phyloP scores from a whole-genome alignment of 2,329 filamentous ascomycete species.

The Claviceps digitariae region DNA sequence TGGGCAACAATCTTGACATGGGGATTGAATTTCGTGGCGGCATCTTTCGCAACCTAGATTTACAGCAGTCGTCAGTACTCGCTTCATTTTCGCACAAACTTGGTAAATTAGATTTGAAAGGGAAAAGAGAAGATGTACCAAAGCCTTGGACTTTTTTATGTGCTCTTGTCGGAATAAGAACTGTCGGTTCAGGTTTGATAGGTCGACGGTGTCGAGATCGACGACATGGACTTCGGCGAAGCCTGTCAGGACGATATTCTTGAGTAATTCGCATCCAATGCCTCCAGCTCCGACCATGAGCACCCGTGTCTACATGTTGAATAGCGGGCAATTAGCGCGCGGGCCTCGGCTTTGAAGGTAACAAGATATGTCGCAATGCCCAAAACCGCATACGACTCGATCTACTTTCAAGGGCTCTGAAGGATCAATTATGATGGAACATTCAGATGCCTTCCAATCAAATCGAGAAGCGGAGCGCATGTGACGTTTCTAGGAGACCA shows the following conservation, averaged over 20 bases:
- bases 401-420: not conserved
- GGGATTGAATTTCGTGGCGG: slow-evolving; percentile 81
- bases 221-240: slow-evolving; percentile 92
- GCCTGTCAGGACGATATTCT: slow-evolving; percentile 84
- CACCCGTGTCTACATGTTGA: slow-evolving; percentile 52
- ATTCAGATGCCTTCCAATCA: not conserved
- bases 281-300: slow-evolving; percentile 93
- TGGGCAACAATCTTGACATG: slow-evolving; percentile 75
- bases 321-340: not conserved
- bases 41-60: slow-evolving; percentile 74
- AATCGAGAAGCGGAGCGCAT: not conserved
- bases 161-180: slow-evolving; percentile 95
- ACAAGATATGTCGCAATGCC: not conserved
- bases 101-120: not conserved
- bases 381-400: not conserved
- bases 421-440: not conserved
- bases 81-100: not conserved
- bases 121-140: slow-evolving; percentile 42
- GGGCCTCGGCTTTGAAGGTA: not conserved
- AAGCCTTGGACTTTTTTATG: slow-evolving; percentile 92
- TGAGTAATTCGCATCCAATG: slow-evolving; percentile 94
- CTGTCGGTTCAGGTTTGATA: slow-evolving; percentile 94
- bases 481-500: slow-evolving; percentile 2
- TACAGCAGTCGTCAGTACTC: slow-evolving; percentile 9
- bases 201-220: slow-evolving; percentile 94